Conservation (phyloP, 805 yeast species). For the Torulaspora gathmanii region DNA sequence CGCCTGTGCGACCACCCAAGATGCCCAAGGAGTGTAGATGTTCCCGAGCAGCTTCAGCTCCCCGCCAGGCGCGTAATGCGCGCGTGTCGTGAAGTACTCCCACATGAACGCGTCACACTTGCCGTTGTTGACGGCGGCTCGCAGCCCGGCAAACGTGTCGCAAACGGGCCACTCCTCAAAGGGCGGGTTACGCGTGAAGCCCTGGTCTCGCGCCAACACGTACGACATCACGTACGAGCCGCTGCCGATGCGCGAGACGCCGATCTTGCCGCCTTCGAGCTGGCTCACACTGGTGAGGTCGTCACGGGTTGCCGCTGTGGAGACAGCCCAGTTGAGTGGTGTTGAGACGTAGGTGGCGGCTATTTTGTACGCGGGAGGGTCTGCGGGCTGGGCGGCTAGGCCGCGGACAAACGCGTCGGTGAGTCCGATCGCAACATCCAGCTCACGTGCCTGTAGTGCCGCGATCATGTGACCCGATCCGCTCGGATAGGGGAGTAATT, state of each 20-base stretch:
- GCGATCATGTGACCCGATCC: slow-evolving; percentile 88
- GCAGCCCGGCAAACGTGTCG: slow-evolving; percentile 65
- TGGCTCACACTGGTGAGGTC: slow-evolving; percentile 51
- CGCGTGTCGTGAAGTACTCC: slow-evolving; percentile 88
- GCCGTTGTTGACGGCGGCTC: slow-evolving; percentile 69
- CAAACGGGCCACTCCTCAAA: slow-evolving; percentile 51
- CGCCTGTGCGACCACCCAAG: slow-evolving; percentile 74
- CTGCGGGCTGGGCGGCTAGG: slow-evolving; percentile 58
- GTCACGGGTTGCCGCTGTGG: slow-evolving; percentile 61
- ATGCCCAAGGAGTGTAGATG: slow-evolving; percentile 94
- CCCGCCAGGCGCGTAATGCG: slow-evolving; percentile 63
- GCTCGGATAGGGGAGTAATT: slow-evolving; percentile 66
- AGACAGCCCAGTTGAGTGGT: slow-evolving; percentile 86
- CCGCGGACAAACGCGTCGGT: slow-evolving; percentile 91
- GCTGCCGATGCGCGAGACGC: slow-evolving; percentile 82
- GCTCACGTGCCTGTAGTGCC: slow-evolving; percentile 54
- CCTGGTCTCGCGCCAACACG: slow-evolving; percentile 57
- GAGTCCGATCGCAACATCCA: slow-evolving; percentile 81
- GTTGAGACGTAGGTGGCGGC: slow-evolving; percentile 81
- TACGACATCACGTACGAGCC: slow-evolving; percentile 91
- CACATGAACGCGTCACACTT: slow-evolving; percentile 87
- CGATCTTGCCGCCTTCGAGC: slow-evolving; percentile 59
- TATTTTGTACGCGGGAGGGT: slow-evolving; percentile 48
- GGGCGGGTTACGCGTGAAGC: slow-evolving; percentile 46
- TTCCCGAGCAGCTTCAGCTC: slow-evolving; percentile 83